Conservation (phyloP, 768 basidiomycete species). For the Myochromella boudieri region DNA sequence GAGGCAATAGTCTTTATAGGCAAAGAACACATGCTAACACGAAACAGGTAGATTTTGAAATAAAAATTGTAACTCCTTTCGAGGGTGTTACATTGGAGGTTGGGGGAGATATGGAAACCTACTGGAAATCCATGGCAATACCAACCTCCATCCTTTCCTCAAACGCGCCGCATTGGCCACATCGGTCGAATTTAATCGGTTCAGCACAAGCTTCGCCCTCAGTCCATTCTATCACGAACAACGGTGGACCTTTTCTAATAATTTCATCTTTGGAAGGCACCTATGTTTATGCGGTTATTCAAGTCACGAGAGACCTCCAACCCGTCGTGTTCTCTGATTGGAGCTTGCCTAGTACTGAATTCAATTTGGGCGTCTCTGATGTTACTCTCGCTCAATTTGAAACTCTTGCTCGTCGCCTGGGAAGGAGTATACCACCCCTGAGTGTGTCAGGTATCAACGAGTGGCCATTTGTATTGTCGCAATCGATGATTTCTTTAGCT, state of each 20-base stretch:
- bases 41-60: conserved; percentile 79
- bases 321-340: conserved; percentile 83
- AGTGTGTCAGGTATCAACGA: conserved; percentile 30
- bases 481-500: conserved; percentile 70
- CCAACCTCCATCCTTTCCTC: conserved; percentile 41
- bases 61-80: conserved; percentile 86
- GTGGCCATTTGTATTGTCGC: conserved; percentile 47
- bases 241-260: conserved; percentile 61
- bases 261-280: conserved; percentile 89
- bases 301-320: conserved; percentile 90
- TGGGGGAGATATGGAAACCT: conserved; percentile 94
- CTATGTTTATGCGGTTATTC: conserved; percentile 83
- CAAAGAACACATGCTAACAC: conserved; percentile 10
- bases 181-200: conserved; percentile 44
- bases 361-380: conserved; percentile 82
- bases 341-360: conserved; percentile 67
- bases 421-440: conserved; percentile 38
- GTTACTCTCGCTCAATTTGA: conserved; percentile 83
- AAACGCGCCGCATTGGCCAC: conserved; percentile 36
- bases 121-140: conserved; percentile 88
- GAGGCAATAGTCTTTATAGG: conserved; percentile 18
- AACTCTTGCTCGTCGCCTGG: conserved; percentile 52
- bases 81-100: conserved; percentile 91
- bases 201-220: conserved; percentile 76
- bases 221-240: conserved; percentile 48